Evolutionary conservation across 1,139 yeast genomes (phyloP).

Genomic region (Scheffersomyces cryptocercus): DNA sequence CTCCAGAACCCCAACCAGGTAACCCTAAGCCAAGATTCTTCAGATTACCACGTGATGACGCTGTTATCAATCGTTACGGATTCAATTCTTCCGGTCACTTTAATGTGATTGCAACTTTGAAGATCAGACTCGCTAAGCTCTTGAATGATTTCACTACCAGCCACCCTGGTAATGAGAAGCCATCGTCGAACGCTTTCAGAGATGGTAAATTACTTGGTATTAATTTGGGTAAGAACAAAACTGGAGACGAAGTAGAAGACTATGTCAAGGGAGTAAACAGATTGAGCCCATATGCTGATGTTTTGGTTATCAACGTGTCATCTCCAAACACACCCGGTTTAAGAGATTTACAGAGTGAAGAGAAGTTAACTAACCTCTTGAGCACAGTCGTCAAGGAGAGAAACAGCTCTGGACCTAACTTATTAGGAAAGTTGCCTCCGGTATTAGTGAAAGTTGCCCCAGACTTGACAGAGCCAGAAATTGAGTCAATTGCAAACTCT

Average conservation of each 20-base stretch:
- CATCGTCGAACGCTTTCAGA: constrained; percentile 57
- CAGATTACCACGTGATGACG: constrained; percentile 80
- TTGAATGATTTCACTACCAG: constrained; percentile 19
- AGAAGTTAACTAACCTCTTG: constrained; percentile 66
- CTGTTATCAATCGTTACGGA: constrained; percentile 92
- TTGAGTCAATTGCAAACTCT: constrained; percentile 78
- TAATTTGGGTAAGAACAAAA: constrained; percentile 89
- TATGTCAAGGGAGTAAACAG: constrained; percentile 81
- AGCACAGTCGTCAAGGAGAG: constrained; percentile 65
- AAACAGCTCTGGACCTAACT: constrained; percentile 40
- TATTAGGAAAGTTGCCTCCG: constrained; percentile 60
- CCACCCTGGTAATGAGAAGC: constrained; percentile 25
- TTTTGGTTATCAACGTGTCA: constrained; percentile 86
- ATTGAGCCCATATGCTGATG: constrained; percentile 85
- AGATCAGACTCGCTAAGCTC: constrained; percentile 55
- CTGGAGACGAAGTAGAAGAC: constrained; percentile 86
- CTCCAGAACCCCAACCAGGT: constrained; percentile 93
- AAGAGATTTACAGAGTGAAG: constrained; percentile 80
- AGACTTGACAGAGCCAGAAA: constrained; percentile 79
- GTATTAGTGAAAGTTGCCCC: constrained; percentile 91
- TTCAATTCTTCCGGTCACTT: constrained; percentile 91
- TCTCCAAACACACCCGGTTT: constrained; percentile 97
- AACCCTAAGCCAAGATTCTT: constrained; percentile 90
- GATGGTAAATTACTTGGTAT: constrained; percentile 71
- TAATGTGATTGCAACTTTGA: constrained; percentile 64